These are phyloP conservation scores for Linnemannia schmuckeri DNA, from an alignment of 192 early-diverging fungal genomes.

Conservation along the genomic window DNA sequence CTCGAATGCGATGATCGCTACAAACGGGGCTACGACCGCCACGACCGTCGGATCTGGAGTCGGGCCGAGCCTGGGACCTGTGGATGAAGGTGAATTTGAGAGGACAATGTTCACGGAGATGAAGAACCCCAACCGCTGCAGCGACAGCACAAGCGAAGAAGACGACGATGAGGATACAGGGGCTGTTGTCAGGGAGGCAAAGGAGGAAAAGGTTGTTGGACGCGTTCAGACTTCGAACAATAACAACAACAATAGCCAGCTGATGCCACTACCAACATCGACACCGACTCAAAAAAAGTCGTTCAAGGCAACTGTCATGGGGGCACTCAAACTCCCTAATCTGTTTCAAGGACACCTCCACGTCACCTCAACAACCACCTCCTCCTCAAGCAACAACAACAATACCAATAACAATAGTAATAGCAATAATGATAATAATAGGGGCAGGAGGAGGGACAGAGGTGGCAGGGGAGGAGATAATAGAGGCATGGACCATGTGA, in stretches of 20 bases:
- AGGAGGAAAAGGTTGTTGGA: not conserved
- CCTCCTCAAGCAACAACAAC: not conserved
- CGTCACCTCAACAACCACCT: not conserved
- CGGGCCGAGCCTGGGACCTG: not conserved
- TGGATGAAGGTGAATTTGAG: not conserved
- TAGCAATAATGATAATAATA: not conserved
- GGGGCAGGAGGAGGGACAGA: not conserved
- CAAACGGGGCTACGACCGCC: not conserved
- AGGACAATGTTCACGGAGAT: not conserved
- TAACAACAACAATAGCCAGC: not conserved
- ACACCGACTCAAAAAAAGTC: constrained; percentile 12
- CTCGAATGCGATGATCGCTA: not conserved
- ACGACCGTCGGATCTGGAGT: not conserved
- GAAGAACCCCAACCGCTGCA: not conserved
- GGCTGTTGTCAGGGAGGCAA: not conserved
- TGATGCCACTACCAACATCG: not conserved
- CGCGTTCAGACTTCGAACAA: not conserved
- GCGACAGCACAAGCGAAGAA: not conserved
- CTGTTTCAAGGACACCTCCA: constrained; percentile 4
- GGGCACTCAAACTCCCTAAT: constrained; percentile 9
- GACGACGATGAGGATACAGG: not conserved
- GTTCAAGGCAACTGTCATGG: constrained; percentile 21
- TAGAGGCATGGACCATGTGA: not conserved
- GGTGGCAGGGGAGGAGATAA: not conserved
- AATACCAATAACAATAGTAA: not conserved